Evolutionary conservation across 2,329 filamentous ascomycete species (phyloP), one percentile per base, ranked within the genome.

Genomic region (Neofusicoccum umdonicola): DNA sequence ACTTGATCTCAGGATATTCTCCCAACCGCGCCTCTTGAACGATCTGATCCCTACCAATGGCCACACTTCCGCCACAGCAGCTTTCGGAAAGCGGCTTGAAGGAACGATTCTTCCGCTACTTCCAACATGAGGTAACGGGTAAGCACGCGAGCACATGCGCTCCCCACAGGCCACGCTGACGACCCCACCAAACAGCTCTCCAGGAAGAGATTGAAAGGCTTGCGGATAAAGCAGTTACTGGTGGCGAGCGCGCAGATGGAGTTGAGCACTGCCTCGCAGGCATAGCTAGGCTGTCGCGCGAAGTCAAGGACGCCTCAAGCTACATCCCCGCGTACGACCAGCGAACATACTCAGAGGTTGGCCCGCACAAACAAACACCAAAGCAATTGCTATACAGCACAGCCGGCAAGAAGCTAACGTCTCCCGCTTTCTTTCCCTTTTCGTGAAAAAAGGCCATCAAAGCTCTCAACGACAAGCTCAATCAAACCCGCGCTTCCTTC

Each of bases 291-390:
- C 84, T 98, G 15, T 93, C 92, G 1, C 90, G 90, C 68, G 89
- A 95, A 71, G 91, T 97, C 44, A 89, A 91, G 69, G 93, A 97
- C 78, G 90, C 91, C 0, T 87, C 90, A 1, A 88, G 89, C 64
- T 92, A 89, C 69, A 87, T 97, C 15, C 93, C 95, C 2, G 88
- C 92, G 7, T 96, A 97, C 74, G 95, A 98, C 72, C 92, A 95
- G 76, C 87, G 91, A 70, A 89, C 90, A 27, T 98, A 97, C 73
- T 86, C 89, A 48, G 88, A 93, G 80, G 91, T 93, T 78, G 63
- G 72, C 66, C n/a, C 22, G 17, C 41, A n/a, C 54, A 22, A 19
- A 42, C 6, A 31, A 31, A n/a, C 31, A 42, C 42, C 50, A 4
- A 31, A 31, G 27, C 27, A 31, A 31, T n/a, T 19, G 15, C 19